Conservation (phyloP, 352 stramenopile genomes). For the Phytophthora sp. region DNA sequence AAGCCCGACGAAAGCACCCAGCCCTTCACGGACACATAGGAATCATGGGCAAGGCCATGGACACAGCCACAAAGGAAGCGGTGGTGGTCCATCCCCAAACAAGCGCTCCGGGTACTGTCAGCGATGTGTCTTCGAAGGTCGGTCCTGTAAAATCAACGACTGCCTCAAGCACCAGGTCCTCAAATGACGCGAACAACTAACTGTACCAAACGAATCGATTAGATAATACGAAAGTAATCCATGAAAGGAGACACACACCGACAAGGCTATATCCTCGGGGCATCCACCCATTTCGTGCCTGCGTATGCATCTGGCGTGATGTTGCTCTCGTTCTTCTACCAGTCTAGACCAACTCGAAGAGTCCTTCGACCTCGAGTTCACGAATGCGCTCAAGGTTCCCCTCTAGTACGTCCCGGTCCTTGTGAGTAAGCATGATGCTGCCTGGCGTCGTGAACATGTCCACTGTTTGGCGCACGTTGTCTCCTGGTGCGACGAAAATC, state of each 20-base stretch:
- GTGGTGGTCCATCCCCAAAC: slow-evolving; percentile 27
- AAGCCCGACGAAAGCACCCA: slow-evolving; percentile 11
- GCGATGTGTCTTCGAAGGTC: slow-evolving; percentile 60
- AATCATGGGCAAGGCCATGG: not conserved
- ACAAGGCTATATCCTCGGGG: slow-evolving; percentile 2
- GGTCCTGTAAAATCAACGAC: slow-evolving; percentile 66
- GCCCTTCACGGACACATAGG: slow-evolving; percentile 7
- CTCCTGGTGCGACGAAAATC: slow-evolving; percentile 85
- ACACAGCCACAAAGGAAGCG: slow-evolving; percentile 9
- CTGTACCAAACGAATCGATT: slow-evolving; percentile 36
- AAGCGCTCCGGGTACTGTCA: slow-evolving; percentile 66
- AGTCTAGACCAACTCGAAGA: slow-evolving; percentile 76
- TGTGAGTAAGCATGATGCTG: slow-evolving; percentile 94
- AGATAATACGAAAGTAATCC: slow-evolving; percentile 38
- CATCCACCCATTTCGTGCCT: not conserved
- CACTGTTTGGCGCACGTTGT: slow-evolving; percentile 89
- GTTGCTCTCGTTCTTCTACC: slow-evolving; percentile 25
- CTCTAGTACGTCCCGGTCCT: slow-evolving; percentile 85
- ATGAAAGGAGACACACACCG: slow-evolving; percentile 14
- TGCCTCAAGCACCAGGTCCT: slow-evolving; percentile 69
- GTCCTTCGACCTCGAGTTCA: slow-evolving; percentile 75
- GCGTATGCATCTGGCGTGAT: not conserved
- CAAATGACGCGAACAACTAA: slow-evolving; percentile 31
- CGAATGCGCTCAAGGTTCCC: slow-evolving; percentile 91
- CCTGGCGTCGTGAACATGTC: slow-evolving; percentile 96